Evolutionary conservation across 805 yeast species (phyloP).

Genomic region (Candida succiphila): DNA sequence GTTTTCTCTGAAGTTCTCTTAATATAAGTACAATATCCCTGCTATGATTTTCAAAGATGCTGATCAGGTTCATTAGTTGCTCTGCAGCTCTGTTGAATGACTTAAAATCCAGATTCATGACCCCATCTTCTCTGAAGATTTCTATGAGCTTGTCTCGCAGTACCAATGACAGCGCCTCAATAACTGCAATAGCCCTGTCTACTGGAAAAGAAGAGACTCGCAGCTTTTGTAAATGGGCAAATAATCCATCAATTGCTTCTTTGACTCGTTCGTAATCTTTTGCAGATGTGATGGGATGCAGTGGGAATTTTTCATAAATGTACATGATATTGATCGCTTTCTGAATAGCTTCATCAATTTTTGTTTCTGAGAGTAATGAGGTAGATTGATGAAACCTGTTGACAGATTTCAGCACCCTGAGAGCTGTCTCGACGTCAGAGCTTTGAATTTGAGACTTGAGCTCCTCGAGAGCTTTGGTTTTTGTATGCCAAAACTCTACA

Average conservation of each 20-base stretch:
- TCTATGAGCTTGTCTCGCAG: constrained; percentile 33
- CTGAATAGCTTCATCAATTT: constrained; percentile 43
- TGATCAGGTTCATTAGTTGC: constrained; percentile 25
- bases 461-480: constrained; percentile 49
- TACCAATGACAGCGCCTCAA: constrained; percentile 55
- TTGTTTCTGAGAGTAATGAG: constrained; percentile 64
- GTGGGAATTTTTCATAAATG: constrained; percentile 61
- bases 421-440: constrained; percentile 43
- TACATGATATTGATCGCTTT: constrained; percentile 47
- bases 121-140: constrained; percentile 24
- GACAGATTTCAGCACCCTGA: constrained; percentile 53
- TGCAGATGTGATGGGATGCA: constrained; percentile 45
- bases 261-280: constrained; percentile 33
- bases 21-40: constrained; percentile 58
- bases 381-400: constrained; percentile 75
- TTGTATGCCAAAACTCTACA: constrained; percentile 65
- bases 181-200: constrained; percentile 49
- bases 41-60: constrained; percentile 47
- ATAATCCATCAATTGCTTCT: constrained; percentile 34
- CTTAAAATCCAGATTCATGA: constrained; percentile 32
- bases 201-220: constrained; percentile 55
- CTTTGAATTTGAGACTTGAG: constrained; percentile 49
- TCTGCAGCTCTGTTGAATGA: constrained; percentile 27
- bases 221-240: constrained; percentile 55
- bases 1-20: constrained; percentile 65